Evolutionary conservation across 768 basidiomycete genomes (phyloP), one percentile per base, ranked within the genome.

Genomic region (Lactifluus volemus): DNA sequence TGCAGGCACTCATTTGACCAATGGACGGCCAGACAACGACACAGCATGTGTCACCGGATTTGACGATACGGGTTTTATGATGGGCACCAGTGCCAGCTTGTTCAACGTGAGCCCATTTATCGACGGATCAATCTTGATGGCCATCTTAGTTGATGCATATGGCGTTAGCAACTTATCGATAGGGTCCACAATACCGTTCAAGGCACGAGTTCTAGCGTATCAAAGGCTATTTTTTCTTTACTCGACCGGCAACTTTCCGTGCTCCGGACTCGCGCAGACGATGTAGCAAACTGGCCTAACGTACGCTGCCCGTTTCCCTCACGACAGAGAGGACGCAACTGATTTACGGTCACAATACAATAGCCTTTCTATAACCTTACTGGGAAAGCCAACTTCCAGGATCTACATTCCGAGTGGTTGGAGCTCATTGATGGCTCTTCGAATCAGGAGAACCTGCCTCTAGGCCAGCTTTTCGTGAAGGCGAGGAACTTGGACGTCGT

Each of bases 261-360:
- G 19, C 78, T 82, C 9, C 76, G 79, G 14, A 81, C 78, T 7
- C 77, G 80, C 39, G 78, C 76, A 4, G 76, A 83, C 51, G 80
- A 84, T 69, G 82, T 84, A 21, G 85, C 85, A 8, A 84, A 84
- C 65, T 87, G 85, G 85, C 85, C 85, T 1, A 86, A 78, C 59
- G 75, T 71, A 61, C 68, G 68, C 25, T 25, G 25, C 67, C n/a
- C 30, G 15, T 63, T 69, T 45, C 57, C 61, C 0, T 51, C 56
- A 53, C 14, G 49, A 25, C 19, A 6, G 7, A 19, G 7, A 8
- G 41, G n/a, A 9, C 25, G 10, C 34, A 3, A 32, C 58, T 48
- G 32, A 60, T 25, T n/a, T 30, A 17, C 7, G 14, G n/a, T 14
- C 36, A 2, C 53, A 17, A 19, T 34, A 34, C 25, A 30, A 19